These are phyloP conservation scores for Ascochyta clinopodiicola DNA, from an alignment of 2,329 filamentous ascomycete species.

Conservation along the genomic window DNA sequence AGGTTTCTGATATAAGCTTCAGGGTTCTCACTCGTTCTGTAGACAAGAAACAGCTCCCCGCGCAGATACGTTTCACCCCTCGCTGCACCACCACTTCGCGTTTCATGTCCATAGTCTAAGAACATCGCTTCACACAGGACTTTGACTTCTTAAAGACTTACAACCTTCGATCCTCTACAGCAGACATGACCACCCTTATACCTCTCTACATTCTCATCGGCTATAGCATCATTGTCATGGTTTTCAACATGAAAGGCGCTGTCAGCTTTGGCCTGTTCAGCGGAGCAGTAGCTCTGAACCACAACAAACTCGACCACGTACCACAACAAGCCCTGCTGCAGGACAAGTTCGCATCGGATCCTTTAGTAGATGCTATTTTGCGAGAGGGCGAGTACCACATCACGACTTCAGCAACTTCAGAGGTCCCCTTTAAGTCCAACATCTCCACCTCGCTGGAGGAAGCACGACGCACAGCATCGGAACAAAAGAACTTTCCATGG, in stretches of 20 bases:
- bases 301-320: constrained; percentile 27
- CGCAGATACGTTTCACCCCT: constrained; percentile 32
- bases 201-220: constrained; percentile 14
- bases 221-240: constrained; percentile 14
- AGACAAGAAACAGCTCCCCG: constrained; percentile 16
- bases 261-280: constrained; percentile 30
- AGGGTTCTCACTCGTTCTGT: neutral
- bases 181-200: constrained; percentile 15
- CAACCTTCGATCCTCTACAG: neutral
- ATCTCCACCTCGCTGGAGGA: constrained; percentile 32
- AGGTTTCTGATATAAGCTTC: constrained; percentile 16
- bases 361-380: constrained; percentile 13
- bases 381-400: constrained; percentile 35
- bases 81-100: constrained; percentile 24
- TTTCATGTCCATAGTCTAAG: constrained; percentile 26
- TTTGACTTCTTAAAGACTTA: neutral
- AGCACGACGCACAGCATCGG: constrained; percentile 27
- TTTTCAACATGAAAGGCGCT: constrained; percentile 30
- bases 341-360: constrained; percentile 34
- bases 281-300: constrained; percentile 30
- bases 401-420: constrained; percentile 8
- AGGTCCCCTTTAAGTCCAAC: constrained; percentile 28
- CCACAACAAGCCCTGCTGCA: constrained; percentile 31
- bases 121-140: neutral
- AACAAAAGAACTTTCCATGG: constrained; percentile 38